Base-by-base conservation (phyloP, 495 filamentous ascomycete species). In the Hypomontagnella submonticulosa region DNA sequence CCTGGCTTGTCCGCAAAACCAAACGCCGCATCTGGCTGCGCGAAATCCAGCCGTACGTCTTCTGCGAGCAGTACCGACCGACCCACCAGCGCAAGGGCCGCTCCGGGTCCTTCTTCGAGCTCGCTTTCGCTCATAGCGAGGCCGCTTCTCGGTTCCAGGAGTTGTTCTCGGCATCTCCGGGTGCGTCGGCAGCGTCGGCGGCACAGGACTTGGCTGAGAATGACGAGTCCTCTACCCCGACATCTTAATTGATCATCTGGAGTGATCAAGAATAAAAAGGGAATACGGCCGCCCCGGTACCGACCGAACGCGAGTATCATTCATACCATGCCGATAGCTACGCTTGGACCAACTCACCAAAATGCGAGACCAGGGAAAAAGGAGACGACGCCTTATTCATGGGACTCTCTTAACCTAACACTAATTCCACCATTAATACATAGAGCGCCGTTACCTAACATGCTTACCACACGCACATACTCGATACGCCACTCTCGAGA, bases 1-100 rank as follows among this genome's bases (percentile, higher is more conserved):
- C 76, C 1, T 92, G 89, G 89, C 72, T 91, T 16, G 79, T 77
- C 4, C 77, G 75, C 2, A 72, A 77, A 6, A 81, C 82, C 7
- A 66, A 74, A 10, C 83, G 80, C 33, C 81, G 83, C 6, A 76
- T 92, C 32, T 79, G 87, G 67, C 72, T 93, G 6, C 83, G 84
- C 12, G 84, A 89, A 47, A 72, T 91, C 19, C 81, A 83, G 30
- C 83, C 83, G 0, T 86, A 86, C 46, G 80, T 91, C 3, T 88
- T 92, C 66, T 87, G 82, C 57, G 71, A 83, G 4, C 79, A 85
- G 1, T 93, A 92, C 64, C 70, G 75, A 1, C 80, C 81, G 36
- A 72, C 77, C 38, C 67, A 75, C 41, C 80, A 81, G 74, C 74
- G 81, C 4, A 75, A 73, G 48, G 80, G 79, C 16, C 77, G 75